These are phyloP conservation scores for Suhomyces bokatorum DNA, from an alignment of 1,139 yeast genomes.

Conservation along the genomic window DNA sequence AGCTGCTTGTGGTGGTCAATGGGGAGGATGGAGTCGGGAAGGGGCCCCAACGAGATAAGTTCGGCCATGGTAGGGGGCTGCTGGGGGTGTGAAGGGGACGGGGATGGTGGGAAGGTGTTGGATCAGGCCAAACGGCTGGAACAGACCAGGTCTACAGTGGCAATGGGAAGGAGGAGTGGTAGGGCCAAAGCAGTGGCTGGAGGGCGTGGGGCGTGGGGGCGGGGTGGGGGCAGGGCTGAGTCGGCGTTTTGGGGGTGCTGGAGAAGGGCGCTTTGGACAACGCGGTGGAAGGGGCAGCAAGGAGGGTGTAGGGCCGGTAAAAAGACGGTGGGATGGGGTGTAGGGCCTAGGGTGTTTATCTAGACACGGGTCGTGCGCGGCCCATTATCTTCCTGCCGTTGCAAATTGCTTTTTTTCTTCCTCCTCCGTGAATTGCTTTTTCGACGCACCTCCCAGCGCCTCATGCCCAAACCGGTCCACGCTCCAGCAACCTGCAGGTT, in stretches of 20 bases:
- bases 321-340: neutral
- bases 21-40: conserved; percentile 4
- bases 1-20: conserved; percentile 5
- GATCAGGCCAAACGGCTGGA: neutral
- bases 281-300: neutral
- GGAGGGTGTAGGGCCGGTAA: neutral
- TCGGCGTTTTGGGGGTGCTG: neutral
- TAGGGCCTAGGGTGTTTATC: conserved; percentile 5
- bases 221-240: neutral
- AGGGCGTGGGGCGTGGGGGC: neutral
- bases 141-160: neutral
- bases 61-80: conserved; percentile 12
- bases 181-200: neutral
- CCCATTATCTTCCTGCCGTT: conserved; percentile 11
- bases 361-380: conserved; percentile 5
- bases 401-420: conserved; percentile 11
- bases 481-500: too few species aligned
- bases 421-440: conserved; percentile 10
- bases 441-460: conserved; percentile 6
- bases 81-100: neutral
- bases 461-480: neutral
- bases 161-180: conserved; percentile 1
- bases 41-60: conserved; percentile 8
- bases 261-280: neutral
- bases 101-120: neutral